Percentiles rank a stretch among this genome's conserved stretches.
phyloP scores from a whole-genome alignment of 768 basidiomycete species.

The Mycena galericulata region DNA sequence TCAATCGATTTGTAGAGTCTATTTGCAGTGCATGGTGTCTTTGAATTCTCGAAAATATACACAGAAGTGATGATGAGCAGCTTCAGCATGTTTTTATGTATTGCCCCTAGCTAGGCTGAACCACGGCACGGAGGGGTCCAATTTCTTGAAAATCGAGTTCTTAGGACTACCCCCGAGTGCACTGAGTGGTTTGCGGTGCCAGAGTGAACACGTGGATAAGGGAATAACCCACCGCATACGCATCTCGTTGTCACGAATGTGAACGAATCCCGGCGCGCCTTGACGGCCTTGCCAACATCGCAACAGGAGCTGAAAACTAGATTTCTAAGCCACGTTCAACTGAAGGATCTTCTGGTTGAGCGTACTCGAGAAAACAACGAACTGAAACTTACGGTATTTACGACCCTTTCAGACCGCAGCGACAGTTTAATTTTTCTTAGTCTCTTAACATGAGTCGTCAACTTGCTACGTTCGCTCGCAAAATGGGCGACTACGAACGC shows the following conservation, averaged over 20 bases:
- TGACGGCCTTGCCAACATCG: background rate
- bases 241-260: constrained; percentile 2
- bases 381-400: background rate
- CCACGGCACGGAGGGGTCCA: too few species aligned
- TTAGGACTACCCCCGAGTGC: too few species aligned
- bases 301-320: background rate
- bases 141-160: too few species aligned
- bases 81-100: too few species aligned
- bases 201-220: too few species aligned
- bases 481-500: background rate
- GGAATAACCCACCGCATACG: too few species aligned
- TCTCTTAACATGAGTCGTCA: constrained; percentile 11
- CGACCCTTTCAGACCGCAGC: background rate
- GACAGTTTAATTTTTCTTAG: background rate
- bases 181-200: too few species aligned
- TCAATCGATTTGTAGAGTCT: too few species aligned
- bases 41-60: too few species aligned
- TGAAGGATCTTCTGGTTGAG: background rate
- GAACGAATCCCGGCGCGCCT: background rate
- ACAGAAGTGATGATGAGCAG: too few species aligned
- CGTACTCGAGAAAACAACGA: background rate
- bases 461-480: background rate
- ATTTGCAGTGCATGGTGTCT: too few species aligned
- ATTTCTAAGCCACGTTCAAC: background rate
- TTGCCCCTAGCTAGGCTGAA: too few species aligned